Conservation (phyloP, 805 yeast species). For the Ogataea paraovalis region DNA sequence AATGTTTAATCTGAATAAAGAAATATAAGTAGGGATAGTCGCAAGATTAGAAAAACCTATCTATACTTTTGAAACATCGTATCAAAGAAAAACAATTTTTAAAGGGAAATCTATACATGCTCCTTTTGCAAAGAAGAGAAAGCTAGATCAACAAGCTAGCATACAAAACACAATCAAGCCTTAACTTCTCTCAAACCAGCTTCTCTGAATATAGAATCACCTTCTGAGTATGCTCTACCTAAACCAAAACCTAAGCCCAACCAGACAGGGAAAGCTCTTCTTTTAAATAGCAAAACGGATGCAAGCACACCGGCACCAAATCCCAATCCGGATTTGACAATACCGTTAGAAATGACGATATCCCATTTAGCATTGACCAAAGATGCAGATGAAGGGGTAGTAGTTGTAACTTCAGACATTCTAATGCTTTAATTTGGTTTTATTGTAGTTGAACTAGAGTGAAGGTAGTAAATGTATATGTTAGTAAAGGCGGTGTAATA, state of each 20-base stretch:
- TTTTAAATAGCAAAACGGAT: constrained; percentile 82
- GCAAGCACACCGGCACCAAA: constrained; percentile 95
- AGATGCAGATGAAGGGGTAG: constrained; percentile 24
- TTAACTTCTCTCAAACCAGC: constrained; percentile 75
- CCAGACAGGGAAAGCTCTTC: constrained; percentile 98
- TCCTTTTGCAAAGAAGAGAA: background rate
- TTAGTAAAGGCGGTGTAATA: background rate
- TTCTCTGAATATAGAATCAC: constrained; percentile 90
- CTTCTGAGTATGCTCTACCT: constrained; percentile 98
- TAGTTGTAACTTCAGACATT: constrained; percentile 23
- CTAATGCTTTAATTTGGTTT: background rate
- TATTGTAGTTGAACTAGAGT: background rate
- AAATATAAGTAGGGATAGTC: background rate
- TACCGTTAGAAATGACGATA: constrained; percentile 86
- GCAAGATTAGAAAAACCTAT: background rate
- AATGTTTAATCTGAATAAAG: background rate
- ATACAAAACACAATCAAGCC: constrained; percentile 38
- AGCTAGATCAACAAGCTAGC: background rate
- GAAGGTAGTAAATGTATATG: background rate
- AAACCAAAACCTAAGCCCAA: constrained; percentile 95
- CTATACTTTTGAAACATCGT: background rate
- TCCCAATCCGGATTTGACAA: constrained; percentile 94
- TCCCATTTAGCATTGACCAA: constrained; percentile 64
- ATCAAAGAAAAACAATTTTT: background rate
- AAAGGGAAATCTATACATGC: background rate